These are phyloP conservation scores for Suhomyces bolitotheri DNA, from an alignment of 1,139 yeast genomes.

Conservation along the genomic window DNA sequence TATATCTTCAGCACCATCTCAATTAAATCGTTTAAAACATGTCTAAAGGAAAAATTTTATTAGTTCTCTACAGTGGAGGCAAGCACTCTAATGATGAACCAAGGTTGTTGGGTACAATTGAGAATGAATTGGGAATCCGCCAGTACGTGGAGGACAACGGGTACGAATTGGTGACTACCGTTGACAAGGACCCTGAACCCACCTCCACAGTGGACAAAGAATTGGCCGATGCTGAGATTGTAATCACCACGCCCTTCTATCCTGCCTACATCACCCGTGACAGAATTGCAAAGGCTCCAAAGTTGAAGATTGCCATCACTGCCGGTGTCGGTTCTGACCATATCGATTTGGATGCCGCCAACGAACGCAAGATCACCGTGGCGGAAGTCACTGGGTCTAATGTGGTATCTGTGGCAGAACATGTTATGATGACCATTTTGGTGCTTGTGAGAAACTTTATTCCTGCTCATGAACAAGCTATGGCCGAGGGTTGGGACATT, in stretches of 20 bases:
- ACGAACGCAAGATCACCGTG: slow-evolving; percentile 62
- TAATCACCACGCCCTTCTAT: slow-evolving; percentile 82
- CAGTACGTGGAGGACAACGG: slow-evolving; percentile 66
- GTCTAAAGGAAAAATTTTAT: slow-evolving; percentile 46
- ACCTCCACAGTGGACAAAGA: slow-evolving; percentile 60
- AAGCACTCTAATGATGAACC: slow-evolving; percentile 61
- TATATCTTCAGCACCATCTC: too few species aligned
- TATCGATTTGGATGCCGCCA: slow-evolving; percentile 72
- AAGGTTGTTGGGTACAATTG: slow-evolving; percentile 66
- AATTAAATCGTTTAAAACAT: too few species aligned
- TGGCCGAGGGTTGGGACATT: slow-evolving; percentile 66
- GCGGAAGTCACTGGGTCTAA: slow-evolving; percentile 83
- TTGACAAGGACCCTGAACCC: slow-evolving; percentile 66
- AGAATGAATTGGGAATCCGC: slow-evolving; percentile 74
- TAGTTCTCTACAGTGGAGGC: slow-evolving; percentile 57
- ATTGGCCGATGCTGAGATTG: slow-evolving; percentile 69
- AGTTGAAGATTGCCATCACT: slow-evolving; percentile 69
- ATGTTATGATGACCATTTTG: slow-evolving; percentile 73
- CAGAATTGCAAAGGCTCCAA: slow-evolving; percentile 69
- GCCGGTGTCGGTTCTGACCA: slow-evolving; percentile 90
- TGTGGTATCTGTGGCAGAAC: slow-evolving; percentile 81
- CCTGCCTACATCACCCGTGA: slow-evolving; percentile 74
- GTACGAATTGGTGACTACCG: slow-evolving; percentile 65
- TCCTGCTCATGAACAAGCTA: slow-evolving; percentile 72
- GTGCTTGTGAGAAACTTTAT: slow-evolving; percentile 74